Evolutionary conservation across 768 basidiomycete genomes (phyloP).

Genomic region (Lyophyllum shimeji): DNA sequence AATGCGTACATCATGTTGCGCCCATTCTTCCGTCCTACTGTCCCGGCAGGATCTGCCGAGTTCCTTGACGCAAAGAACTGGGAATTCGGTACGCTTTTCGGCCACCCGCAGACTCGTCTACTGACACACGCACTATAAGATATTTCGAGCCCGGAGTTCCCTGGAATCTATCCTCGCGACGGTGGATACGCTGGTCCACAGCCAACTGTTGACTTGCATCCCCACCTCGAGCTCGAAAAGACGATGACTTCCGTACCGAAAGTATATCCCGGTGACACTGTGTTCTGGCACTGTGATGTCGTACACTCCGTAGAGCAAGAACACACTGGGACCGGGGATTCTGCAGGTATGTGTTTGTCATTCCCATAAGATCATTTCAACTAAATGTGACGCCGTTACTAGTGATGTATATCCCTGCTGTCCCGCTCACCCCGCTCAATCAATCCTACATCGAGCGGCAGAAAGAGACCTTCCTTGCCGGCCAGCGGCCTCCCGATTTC

Average conservation of each 20-base stretch:
- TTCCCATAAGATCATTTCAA: neutral
- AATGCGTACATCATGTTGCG: constrained; percentile 74
- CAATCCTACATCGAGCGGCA: constrained; percentile 61
- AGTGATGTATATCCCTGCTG: constrained; percentile 82
- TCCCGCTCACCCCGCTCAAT: constrained; percentile 64
- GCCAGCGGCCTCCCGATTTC: constrained; percentile 73
- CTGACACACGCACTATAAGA: constrained; percentile 29
- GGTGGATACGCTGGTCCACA: constrained; percentile 42
- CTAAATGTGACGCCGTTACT: constrained; percentile 2
- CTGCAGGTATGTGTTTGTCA: constrained; percentile 41
- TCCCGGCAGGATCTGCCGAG: constrained; percentile 36
- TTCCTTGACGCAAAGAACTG: constrained; percentile 53
- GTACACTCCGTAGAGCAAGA: constrained; percentile 49
- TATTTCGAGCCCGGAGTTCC: constrained; percentile 47
- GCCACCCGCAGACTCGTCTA: neutral
- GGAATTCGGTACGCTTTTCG: constrained; percentile 41
- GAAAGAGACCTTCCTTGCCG: constrained; percentile 56
- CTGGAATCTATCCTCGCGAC: constrained; percentile 42
- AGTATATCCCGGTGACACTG: constrained; percentile 75
- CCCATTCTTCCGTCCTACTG: constrained; percentile 68
- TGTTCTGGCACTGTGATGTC: constrained; percentile 74
- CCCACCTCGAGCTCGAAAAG: constrained; percentile 60
- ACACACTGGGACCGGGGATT: constrained; percentile 55
- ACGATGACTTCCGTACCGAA: constrained; percentile 73
- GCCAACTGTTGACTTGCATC: constrained; percentile 58